Base-by-base conservation (phyloP, 2,329 filamentous ascomycete genomes). In the Venturia effusa region DNA sequence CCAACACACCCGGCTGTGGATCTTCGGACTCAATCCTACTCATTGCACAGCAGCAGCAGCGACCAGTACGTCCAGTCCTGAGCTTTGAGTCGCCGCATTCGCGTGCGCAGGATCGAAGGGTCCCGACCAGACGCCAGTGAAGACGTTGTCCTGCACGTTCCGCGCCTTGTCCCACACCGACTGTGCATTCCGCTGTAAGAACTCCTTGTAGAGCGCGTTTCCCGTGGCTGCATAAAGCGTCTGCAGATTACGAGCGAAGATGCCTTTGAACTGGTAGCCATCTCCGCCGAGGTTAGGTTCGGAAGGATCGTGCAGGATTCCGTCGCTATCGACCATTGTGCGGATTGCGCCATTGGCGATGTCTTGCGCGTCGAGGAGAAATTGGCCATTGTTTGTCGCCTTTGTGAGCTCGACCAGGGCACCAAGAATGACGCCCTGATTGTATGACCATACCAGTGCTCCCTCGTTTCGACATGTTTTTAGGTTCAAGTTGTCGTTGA, bases 201-300 rank as follows among this genome's bases (percentile, higher is more conserved):
- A 85, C 1, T 75, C 70, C 15, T 73, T 75, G 69, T 85, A 87
- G 11, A 71, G 71, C 3, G 77, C 71, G 43, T 81, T 75, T 0
- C 82, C 81, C 1, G 79, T 79, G 2, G 74, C 81, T 0, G 74
- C 69, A 27, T 87, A 77, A 40, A 91, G 73, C 63, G 82, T 80
- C 40, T 80, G 78, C 24, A 91, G 74, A 69, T 88, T 88, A 24
- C 86, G 80, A 19, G 83, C 79, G 67, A 90, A 89, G 41, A 90
- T 78, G 3, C 88, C 88, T 73, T 91, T 90, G 80, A 90, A 91
- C 69, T 88, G 84, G 40, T 83, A 79, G 1, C 78, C 81, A 59
- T 78, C 76, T 13, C 62, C 70, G 27, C 75, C 75, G 57, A 76
- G 78, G 11, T 72, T 65, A 2, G 71, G 71, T 63, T 75, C 73